phyloP scores from a whole-genome alignment of 345 rosid species.

The Populus deltoides region DNA sequence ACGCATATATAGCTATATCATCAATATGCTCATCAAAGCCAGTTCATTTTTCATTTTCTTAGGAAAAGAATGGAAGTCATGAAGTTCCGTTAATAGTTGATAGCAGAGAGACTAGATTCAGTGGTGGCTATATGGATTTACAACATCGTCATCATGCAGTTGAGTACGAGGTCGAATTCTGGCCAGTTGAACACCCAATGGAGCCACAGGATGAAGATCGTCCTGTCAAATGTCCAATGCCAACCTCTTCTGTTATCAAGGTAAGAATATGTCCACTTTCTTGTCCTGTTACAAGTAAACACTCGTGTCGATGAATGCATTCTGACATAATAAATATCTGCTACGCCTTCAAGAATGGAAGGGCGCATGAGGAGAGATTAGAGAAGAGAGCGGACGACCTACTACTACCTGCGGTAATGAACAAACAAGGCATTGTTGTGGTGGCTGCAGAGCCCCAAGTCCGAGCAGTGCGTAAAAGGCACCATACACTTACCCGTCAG shows the following conservation, averaged over 20 bases:
- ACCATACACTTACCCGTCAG: constrained; percentile 43
- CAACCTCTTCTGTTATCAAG: constrained; percentile 52
- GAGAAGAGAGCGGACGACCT: constrained; percentile 23
- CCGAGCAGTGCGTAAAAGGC: constrained; percentile 60
- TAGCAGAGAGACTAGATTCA: constrained; percentile 11
- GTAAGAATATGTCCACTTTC: constrained; percentile 37
- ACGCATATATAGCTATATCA: neutral
- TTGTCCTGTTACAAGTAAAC: neutral
- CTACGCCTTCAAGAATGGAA: constrained; percentile 26
- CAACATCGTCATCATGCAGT: constrained; percentile 12
- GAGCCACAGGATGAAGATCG: constrained; percentile 91
- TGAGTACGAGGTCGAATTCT: constrained; percentile 54
- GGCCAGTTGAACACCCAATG: constrained; percentile 84
- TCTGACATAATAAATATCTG: neutral
- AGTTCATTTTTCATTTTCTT: neutral
- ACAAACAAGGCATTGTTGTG: constrained; percentile 17
- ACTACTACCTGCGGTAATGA: constrained; percentile 11
- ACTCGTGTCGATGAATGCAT: neutral
- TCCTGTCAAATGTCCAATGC: constrained; percentile 83
- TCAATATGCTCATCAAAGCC: neutral
- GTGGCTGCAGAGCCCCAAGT: constrained; percentile 22
- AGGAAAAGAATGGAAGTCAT: constrained; percentile 34
- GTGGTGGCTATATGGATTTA: constrained; percentile 25
- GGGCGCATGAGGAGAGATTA: constrained; percentile 30
- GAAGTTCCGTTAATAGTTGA: constrained; percentile 21